Conservation (phyloP, 352 stramenopile genomes). For the Globisporangium radiosum region DNA sequence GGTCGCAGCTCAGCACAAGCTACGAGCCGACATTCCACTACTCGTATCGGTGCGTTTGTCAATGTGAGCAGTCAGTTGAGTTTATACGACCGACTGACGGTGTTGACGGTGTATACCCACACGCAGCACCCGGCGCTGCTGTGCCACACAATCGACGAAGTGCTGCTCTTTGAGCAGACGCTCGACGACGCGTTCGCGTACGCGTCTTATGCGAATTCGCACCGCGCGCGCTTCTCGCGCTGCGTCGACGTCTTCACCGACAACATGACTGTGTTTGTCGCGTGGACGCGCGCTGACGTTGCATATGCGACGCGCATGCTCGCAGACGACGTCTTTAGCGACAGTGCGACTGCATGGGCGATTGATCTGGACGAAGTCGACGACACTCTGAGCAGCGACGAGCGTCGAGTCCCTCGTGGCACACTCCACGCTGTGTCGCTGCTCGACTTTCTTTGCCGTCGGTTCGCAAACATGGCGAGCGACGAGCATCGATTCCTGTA, state of each 20-base stretch:
- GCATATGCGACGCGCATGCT: conserved; percentile 46
- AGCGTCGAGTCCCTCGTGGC: conserved; percentile 12
- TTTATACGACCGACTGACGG: conserved; percentile 2
- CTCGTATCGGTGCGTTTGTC: conserved; percentile 28
- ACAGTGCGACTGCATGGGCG: conserved; percentile 8
- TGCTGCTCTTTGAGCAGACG: conserved; percentile 61
- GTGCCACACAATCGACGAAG: conserved; percentile 71
- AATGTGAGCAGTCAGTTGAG: neutral
- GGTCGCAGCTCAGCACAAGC: conserved; percentile 33
- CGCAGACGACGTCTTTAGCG: conserved; percentile 4
- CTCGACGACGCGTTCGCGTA: conserved; percentile 66
- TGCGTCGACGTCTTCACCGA: conserved; percentile 60
- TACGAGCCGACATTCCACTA: conserved; percentile 36
- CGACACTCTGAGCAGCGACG: neutral
- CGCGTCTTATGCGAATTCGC: conserved; percentile 31
- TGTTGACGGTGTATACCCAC: neutral
- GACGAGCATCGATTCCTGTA: conserved; percentile 75
- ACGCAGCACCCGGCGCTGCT: conserved; percentile 29
- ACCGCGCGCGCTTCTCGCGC: conserved; percentile 38
- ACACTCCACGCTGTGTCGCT: conserved; percentile 38
- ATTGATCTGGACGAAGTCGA: neutral
- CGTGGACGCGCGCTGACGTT: conserved; percentile 57
- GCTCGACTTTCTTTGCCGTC: conserved; percentile 61
- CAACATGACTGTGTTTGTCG: conserved; percentile 40
- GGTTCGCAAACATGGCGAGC: conserved; percentile 53